These are phyloP conservation scores for Microdochium nivale DNA, from an alignment of 2,329 filamentous ascomycete genomes.

Conservation along the genomic window DNA sequence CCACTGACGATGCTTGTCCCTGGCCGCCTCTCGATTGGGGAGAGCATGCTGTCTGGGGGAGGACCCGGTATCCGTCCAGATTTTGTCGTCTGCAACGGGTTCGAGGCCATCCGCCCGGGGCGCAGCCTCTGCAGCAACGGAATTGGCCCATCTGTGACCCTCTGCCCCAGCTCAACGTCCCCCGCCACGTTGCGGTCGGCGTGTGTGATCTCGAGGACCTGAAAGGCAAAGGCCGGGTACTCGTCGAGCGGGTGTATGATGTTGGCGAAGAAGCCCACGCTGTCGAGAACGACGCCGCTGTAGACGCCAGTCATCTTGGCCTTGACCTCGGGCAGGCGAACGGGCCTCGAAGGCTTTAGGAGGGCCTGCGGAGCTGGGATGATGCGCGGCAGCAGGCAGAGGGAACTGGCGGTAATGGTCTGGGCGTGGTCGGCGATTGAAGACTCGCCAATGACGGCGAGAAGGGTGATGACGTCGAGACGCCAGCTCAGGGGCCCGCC, in stretches of 20 bases:
- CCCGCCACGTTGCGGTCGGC: slow-evolving; percentile 18
- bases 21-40: neutral
- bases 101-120: neutral
- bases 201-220: slow-evolving; percentile 39
- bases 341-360: slow-evolving; percentile 45
- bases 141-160: neutral
- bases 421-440: slow-evolving; percentile 50
- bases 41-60: neutral
- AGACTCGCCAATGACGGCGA: slow-evolving; percentile 54
- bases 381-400: slow-evolving; percentile 50
- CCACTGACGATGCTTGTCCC: neutral
- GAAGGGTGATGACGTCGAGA: slow-evolving; percentile 53
- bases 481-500: slow-evolving; percentile 36
- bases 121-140: neutral
- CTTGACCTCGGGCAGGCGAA: slow-evolving; percentile 43
- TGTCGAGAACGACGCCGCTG: slow-evolving; percentile 43
- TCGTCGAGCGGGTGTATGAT: slow-evolving; percentile 49
- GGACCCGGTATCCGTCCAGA: neutral
- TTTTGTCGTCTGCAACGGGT: neutral
- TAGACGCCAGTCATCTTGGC: slow-evolving; percentile 51
- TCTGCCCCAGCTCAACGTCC: slow-evolving; percentile 9
- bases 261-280: slow-evolving; percentile 53
- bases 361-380: slow-evolving; percentile 55
- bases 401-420: slow-evolving; percentile 47
- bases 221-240: slow-evolving; percentile 36